Evolutionary conservation across 202 grass and related monocot species (phyloP).

Genomic region (Panicum hallii): DNA sequence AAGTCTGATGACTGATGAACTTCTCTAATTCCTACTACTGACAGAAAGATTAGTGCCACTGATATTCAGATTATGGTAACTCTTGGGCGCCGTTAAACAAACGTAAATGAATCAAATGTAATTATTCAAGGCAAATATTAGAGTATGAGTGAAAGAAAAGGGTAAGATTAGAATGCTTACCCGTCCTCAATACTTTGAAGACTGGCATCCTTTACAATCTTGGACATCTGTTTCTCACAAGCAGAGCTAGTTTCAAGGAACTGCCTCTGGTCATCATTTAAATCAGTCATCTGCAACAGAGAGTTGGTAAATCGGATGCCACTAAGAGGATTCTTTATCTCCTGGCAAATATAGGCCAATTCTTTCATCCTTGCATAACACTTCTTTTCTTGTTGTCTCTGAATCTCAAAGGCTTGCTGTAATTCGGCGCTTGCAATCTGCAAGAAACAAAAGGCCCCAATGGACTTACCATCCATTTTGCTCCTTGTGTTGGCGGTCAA

Average conservation of each 20-base stretch:
- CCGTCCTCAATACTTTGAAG: conserved; percentile 87
- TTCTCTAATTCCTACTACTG: conserved; percentile 17
- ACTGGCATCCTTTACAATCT: conserved; percentile 79
- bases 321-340: conserved; percentile 94
- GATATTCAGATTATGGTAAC: conserved; percentile 7
- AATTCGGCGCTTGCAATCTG: conserved; percentile 93
- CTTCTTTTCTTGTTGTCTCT: conserved; percentile 94
- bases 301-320: conserved; percentile 92
- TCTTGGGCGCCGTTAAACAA: background rate
- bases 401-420: conserved; percentile 91
- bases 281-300: conserved; percentile 82
- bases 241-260: conserved; percentile 92
- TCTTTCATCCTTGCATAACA: conserved; percentile 98
- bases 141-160: conserved; percentile 4
- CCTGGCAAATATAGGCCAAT: conserved; percentile 93
- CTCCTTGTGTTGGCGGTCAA: conserved; percentile 85
- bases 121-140: conserved; percentile 4
- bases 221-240: conserved; percentile 91
- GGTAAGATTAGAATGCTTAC: conserved; percentile 52
- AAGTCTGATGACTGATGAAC: conserved; percentile 3
- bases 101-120: background rate
- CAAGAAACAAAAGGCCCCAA: conserved; percentile 94
- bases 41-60: conserved; percentile 25
- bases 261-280: conserved; percentile 95
- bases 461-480: conserved; percentile 74